Evolutionary conservation across 2,329 filamentous ascomycete species (phyloP), one percentile per base, ranked within the genome.

Genomic region (Xylaria sp.): DNA sequence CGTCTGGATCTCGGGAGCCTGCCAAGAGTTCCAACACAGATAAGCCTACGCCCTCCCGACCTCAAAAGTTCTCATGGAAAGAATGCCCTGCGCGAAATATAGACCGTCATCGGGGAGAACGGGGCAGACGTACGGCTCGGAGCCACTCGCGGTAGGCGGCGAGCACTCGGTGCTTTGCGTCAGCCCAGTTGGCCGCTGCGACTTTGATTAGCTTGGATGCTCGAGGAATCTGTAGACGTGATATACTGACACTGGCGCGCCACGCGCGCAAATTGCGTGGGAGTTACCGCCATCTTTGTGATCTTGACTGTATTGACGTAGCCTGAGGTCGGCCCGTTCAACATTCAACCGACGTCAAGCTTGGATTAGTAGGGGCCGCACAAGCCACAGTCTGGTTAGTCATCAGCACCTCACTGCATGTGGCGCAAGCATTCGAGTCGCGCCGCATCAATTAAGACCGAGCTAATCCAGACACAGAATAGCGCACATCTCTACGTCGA

Each of bases 1-100:
- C 63, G 86, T 89, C 77, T 97, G 94, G 73, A 99, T 93, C 75
- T 97, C 92, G 63, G 94, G 93, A 47, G 92, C 92, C 94, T 99
- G n/a, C 23, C 58, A 35, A 59, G 53, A 51, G 35, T 60, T 18
- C 49, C 23, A 30, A 52, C 18, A n/a, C 23, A 13, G 1, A 54
- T 65, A 53, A 65, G 61, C 47, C 57, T 57, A 57, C 51, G 53
- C 35, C 42, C 50, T 46, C 1, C 4, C 10, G 35, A 23, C 47
- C 2, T 11, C 5, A n/a, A 23, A 10, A 34, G 2, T 23, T n/a
- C 1, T 58, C 39, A 48, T 3, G 30, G 18, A 7, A 8, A 39
- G 3, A 10, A 23, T 5, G 13, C 19, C 9, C n/a, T 19, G 11
- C 19, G 16, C 23, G 30, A 9, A 18, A 35, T 35, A 8, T 34